Conservation (phyloP, 495 filamentous ascomycete genomes). For the Neurospora intermedia region DNA sequence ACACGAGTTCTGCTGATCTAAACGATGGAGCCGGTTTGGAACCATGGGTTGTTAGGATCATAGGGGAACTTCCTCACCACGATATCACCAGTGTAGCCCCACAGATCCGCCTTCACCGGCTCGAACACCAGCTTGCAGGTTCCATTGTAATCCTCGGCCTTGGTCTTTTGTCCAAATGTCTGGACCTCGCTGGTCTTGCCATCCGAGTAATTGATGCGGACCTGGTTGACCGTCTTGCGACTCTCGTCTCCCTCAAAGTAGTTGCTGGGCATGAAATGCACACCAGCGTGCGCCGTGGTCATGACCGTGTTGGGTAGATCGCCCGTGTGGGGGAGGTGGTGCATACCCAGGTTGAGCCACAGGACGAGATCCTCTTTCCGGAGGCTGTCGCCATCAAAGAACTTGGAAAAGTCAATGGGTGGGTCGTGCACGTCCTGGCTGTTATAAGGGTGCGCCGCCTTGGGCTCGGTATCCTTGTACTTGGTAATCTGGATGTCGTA, state of each 20-base stretch:
- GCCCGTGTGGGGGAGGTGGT: slow-evolving; percentile 46
- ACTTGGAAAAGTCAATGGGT: slow-evolving; percentile 43
- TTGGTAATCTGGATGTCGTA: slow-evolving; percentile 40
- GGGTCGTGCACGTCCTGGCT: slow-evolving; percentile 37
- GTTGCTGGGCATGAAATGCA: slow-evolving; percentile 36
- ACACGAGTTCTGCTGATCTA: not conserved
- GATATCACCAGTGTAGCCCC: slow-evolving; percentile 31
- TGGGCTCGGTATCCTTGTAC: slow-evolving; percentile 45
- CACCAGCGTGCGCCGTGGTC: slow-evolving; percentile 33
- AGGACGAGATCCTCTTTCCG: slow-evolving; percentile 45
- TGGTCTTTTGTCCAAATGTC: slow-evolving; percentile 27
- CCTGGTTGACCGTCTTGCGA: slow-evolving; percentile 25
- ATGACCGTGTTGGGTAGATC: slow-evolving; percentile 45
- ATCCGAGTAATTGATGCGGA: slow-evolving; percentile 31
- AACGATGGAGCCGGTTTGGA: slow-evolving; percentile 16
- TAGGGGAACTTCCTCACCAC: slow-evolving; percentile 39
- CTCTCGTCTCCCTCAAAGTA: slow-evolving; percentile 21
- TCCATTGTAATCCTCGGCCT: not conserved
- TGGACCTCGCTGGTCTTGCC: slow-evolving; percentile 23
- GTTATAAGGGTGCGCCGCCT: slow-evolving; percentile 35
- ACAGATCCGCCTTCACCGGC: slow-evolving; percentile 19
- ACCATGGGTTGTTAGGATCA: slow-evolving; percentile 27
- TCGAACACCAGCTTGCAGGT: slow-evolving; percentile 17
- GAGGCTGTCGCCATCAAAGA: slow-evolving; percentile 43
- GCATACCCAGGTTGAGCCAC: slow-evolving; percentile 48